Evolutionary conservation across 148 eudicot species (phyloP).

Genomic region (Dianthus caryophyllus): DNA sequence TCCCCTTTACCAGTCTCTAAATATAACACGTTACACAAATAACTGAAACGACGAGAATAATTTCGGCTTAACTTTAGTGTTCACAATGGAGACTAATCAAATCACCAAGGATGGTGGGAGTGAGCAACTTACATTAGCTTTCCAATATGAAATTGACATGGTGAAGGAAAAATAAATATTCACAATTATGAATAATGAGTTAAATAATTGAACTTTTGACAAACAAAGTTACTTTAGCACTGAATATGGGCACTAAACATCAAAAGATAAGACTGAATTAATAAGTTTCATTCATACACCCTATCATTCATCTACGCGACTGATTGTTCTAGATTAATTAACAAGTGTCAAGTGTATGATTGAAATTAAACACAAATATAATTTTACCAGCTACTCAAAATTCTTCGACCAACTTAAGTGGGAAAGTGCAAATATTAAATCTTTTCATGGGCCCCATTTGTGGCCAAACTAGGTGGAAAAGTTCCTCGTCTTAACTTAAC

Average conservation of each 20-base stretch:
- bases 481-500: background rate
- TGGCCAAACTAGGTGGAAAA: conserved; percentile 17
- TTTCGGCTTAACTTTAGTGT: too few species aligned
- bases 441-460: conserved; percentile 5
- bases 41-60: too few species aligned
- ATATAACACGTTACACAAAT: too few species aligned
- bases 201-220: conserved; percentile 2
- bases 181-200: background rate
- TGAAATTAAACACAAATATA: conserved; percentile 1
- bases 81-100: too few species aligned
- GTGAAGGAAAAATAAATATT: conserved; percentile 10
- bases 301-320: conserved; percentile 18
- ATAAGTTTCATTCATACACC: background rate
- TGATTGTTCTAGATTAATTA: background rate
- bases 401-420: conserved; percentile 16
- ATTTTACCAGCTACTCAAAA: conserved; percentile 9
- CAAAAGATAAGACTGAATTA: conserved; percentile 7
- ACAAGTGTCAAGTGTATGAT: conserved; percentile 14
- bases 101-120: too few species aligned
- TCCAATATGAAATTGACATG: background rate
- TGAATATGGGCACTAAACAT: conserved; percentile 10
- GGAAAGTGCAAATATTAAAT: conserved; percentile 11
- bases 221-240: conserved; percentile 7
- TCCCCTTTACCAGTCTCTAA: too few species aligned
- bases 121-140: too few species aligned